phyloP scores from a whole-genome alignment of 768 basidiomycete species.

The Flagelloscypha sp. region DNA sequence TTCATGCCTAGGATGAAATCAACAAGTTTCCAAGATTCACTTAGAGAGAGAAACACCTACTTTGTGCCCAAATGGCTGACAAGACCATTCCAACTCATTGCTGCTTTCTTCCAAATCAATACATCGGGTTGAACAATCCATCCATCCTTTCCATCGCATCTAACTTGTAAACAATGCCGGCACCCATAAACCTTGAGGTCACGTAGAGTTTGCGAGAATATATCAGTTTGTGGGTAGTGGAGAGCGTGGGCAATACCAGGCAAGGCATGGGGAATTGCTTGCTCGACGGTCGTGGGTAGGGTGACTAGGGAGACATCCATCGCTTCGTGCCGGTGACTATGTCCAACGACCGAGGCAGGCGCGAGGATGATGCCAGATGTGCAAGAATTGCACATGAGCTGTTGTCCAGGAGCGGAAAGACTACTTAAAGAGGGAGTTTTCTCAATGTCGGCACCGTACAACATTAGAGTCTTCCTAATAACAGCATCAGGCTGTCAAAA shows the following conservation, averaged over 20 bases:
- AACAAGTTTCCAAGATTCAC: no score
- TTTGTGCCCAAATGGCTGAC: no score
- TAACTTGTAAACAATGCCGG: constrained; percentile 34
- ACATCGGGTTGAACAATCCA: no score
- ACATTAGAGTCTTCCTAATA: constrained; percentile 28
- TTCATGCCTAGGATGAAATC: no score
- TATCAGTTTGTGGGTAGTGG: constrained; percentile 9
- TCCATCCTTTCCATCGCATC: background rate
- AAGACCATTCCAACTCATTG: no score
- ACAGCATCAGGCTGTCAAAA: constrained; percentile 37
- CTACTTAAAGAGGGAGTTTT: constrained; percentile 13
- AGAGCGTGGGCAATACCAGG: constrained; percentile 18
- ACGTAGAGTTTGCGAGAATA: constrained; percentile 20
- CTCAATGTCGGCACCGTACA: constrained; percentile 23
- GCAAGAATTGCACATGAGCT: constrained; percentile 44
- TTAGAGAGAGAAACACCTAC: no score
- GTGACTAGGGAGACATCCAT: constrained; percentile 37
- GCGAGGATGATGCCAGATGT: constrained; percentile 39
- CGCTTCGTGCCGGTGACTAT: constrained; percentile 54
- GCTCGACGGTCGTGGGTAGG: constrained; percentile 14
- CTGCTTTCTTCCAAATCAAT: no score
- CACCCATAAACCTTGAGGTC: constrained; percentile 39
- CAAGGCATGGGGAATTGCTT: constrained; percentile 10
- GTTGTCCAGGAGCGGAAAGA: constrained; percentile 17
- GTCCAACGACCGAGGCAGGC: constrained; percentile 42